Base-by-base conservation (phyloP, 768 basidiomycete genomes). In the Mycena galericulata region DNA sequence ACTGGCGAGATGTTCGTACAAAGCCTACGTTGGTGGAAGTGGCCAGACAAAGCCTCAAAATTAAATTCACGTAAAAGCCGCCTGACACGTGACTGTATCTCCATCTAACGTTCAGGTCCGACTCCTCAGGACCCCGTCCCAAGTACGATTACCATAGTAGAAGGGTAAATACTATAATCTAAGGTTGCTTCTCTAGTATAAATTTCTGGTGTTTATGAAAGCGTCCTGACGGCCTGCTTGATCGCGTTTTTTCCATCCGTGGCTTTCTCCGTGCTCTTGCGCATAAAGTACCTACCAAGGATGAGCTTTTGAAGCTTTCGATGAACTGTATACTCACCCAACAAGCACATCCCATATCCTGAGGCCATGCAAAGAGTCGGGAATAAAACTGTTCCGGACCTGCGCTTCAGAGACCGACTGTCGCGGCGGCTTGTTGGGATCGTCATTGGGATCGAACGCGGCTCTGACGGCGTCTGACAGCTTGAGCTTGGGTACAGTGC, bases 331-430 rank as follows among this genome's bases (percentile, higher is more conserved):
- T 15, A 41, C 83, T 70, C 67, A 87, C 87, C 82, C 80, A 58
- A 89, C 70, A 26, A 89, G 72, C 8, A 79, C 80, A 72, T 87
- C 84, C 88, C 89, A 89, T 63, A 89, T 84, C 22, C 79, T 78
- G 61, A 89, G 75, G 8, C 88, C 88, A 71, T 90, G 87, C 40
- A 89, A 17, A 17, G 59, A 54, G n/a, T 53, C 72, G 18, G 85
- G 84, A 14, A 84, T 67, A 18, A 85, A 72, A 61, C 79, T 79
- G 24, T 75, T 73, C 8, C 72, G 75, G 30, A 82, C 81, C 73
- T 89, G 88, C 72, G 88, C 81, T 74, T 90, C 89, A 15, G 88
- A 87, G 11, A 81, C 87, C 4, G 88, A 89, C 72, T 89, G 88
- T 63, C 78, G 77, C 2, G 88, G 88, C 4, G 84, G 77, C 56